phyloP scores from a whole-genome alignment of 345 rosid species.

The Acer campestre region DNA sequence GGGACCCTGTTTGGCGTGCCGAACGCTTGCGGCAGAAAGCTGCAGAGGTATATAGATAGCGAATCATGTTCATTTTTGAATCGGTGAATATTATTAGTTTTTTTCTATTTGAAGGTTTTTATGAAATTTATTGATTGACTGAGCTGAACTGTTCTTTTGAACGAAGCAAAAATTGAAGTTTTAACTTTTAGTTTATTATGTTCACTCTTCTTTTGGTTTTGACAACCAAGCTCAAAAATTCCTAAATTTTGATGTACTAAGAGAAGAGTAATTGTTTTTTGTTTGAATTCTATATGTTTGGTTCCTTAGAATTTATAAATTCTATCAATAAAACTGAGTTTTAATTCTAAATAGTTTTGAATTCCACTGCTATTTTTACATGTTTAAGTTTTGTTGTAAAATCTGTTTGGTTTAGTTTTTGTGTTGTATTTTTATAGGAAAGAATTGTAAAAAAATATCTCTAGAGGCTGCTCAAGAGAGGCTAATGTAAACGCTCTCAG shows the following conservation, averaged over 20 bases:
- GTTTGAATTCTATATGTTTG: neutral
- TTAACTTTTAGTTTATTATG: neutral
- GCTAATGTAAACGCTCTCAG: neutral
- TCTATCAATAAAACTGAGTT: neutral
- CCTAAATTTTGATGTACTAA: neutral
- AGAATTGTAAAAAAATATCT: neutral
- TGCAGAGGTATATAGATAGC: slow-evolving; percentile 49
- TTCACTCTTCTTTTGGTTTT: neutral
- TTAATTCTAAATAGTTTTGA: neutral
- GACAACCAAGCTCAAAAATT: neutral
- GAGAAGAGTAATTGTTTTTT: neutral
- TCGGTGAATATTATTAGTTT: neutral
- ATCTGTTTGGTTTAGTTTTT: neutral
- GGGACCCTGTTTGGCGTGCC: slow-evolving; percentile 99
- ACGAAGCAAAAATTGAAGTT: neutral
- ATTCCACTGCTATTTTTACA: neutral
- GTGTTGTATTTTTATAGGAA: neutral
- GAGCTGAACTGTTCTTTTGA: neutral
- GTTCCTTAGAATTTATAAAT: neutral
- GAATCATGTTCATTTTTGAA: neutral
- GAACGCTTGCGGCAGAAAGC: slow-evolving; percentile 82
- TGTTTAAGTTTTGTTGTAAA: neutral
- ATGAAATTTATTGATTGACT: neutral
- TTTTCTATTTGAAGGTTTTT: neutral
- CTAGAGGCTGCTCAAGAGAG: neutral